Base-by-base conservation (phyloP, 768 basidiomycete genomes). In the Harrya chromipes region DNA sequence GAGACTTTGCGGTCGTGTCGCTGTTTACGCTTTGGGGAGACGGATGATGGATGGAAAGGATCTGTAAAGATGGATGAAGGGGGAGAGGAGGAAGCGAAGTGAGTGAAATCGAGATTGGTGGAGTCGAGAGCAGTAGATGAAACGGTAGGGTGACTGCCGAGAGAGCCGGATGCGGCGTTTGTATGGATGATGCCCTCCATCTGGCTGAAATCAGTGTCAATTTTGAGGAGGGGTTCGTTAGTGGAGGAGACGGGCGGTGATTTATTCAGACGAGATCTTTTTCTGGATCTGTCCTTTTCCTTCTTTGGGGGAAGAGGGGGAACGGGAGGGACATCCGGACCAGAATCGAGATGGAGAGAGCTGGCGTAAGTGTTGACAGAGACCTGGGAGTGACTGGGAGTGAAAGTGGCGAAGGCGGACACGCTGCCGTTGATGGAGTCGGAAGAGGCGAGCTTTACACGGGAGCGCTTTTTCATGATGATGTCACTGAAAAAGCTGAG, bases 141-240 rank as follows among this genome's bases (percentile, higher is more conserved):
- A 47, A 47, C 43, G 48, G 56, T 46, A 59, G 50, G 52, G 60
- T 60, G 55, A 57, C 49, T 34, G 44, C 45, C 23, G 43, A 48
- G 24, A 9, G 54, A 45, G 23, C 40, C 33, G 0, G 62, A 36
- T 9, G 37, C 7, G 52, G 52, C 19, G 59, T 41, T 14, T 51
- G 46, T 16, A 60, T 92, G 75, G 53, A 95, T 72, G 61, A 97
- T 92, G 6, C 87, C 94, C 34, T 88, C 85, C 79, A 97, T 92
- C 43, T 80, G 70, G 10, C 85, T 78, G 38, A 45, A 67, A 62
- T 50, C 67, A 59, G 52, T 70, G 58, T 54, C 58, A 45, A 53
- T 62, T 44, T 13, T 50, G 54, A 56, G 49, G 14, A 55, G 20
- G 40, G 45, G 59, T 55, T 64, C 44, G 62, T 70, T 54, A 69